Evolutionary conservation across 306 rosid species (phyloP).

Genomic region (Dalbergia oliveri): DNA sequence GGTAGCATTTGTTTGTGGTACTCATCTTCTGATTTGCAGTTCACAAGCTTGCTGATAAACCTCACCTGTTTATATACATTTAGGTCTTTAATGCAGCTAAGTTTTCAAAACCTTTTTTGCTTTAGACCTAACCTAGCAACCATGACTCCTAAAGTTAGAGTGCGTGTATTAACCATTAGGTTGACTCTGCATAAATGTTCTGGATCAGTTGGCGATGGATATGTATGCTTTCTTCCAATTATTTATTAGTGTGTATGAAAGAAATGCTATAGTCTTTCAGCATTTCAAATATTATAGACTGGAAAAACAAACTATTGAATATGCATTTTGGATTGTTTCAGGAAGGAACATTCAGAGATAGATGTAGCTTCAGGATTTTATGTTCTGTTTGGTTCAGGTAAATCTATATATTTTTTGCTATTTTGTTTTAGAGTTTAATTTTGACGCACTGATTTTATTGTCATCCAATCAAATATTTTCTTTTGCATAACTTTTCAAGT

Average conservation of each 20-base stretch:
- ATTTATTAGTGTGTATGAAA: neutral
- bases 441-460: too few species aligned
- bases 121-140: neutral
- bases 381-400: conserved; percentile 95
- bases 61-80: neutral
- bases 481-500: too few species aligned
- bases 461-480: too few species aligned
- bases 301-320: conserved; percentile 33
- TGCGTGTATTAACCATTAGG: neutral
- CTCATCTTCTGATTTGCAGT: conserved; percentile 9
- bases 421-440: neutral
- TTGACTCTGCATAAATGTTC: neutral
- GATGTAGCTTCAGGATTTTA: conserved; percentile 90
- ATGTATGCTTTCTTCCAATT: neutral
- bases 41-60: conserved; percentile 7
- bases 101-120: neutral
- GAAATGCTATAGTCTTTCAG: conserved; percentile 14
- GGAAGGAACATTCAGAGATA: conserved; percentile 95
- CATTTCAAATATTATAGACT: conserved; percentile 34
- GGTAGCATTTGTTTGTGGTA: conserved; percentile 24
- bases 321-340: conserved; percentile 51
- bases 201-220: conserved; percentile 39
- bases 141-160: conserved; percentile 20
- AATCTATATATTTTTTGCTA: conserved; percentile 24
- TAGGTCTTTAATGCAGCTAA: conserved; percentile 10